A percentile compares a stretch with the other conserved stretches of the same genome.
phyloP scores from a whole-genome alignment of 2,329 filamentous ascomycete species.

The Ustilaginoidea virens region DNA sequence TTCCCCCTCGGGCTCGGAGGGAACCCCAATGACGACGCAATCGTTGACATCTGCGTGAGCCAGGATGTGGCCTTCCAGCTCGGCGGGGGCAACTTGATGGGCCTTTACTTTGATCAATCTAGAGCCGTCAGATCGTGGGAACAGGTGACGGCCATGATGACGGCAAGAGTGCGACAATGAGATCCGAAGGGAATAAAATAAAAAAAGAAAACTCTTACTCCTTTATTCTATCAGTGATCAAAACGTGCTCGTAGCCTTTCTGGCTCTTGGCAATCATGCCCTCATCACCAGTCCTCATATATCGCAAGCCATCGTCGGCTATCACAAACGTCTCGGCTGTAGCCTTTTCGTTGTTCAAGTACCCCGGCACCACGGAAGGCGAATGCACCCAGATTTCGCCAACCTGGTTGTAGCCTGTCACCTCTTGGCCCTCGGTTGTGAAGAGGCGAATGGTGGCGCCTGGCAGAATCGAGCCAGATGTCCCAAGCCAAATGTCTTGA shows the following conservation, averaged over 20 bases:
- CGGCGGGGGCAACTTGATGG: slow-evolving; percentile 42
- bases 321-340: slow-evolving; percentile 57
- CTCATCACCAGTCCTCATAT: slow-evolving; percentile 72
- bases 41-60: slow-evolving; percentile 35
- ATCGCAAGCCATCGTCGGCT: slow-evolving; percentile 43
- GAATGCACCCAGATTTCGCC: slow-evolving; percentile 68
- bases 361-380: slow-evolving; percentile 61
- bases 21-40: slow-evolving; percentile 49
- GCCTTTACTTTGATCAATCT: slow-evolving; percentile 44
- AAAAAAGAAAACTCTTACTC: slow-evolving; percentile 15
- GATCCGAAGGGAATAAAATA: background rate
- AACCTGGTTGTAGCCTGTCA: slow-evolving; percentile 49
- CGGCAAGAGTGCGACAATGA: no score
- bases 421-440: slow-evolving; percentile 25
- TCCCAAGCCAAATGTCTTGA: slow-evolving; percentile 54
- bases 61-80: slow-evolving; percentile 23
- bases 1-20: slow-evolving; percentile 33
- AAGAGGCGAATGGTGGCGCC: slow-evolving; percentile 51
- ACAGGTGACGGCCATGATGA: background rate
- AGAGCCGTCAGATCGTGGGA: background rate
- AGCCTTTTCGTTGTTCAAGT: slow-evolving; percentile 68
- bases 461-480: slow-evolving; percentile 55
- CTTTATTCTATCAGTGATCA: slow-evolving; percentile 64
- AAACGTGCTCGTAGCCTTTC: slow-evolving; percentile 58
- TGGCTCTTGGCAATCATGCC: slow-evolving; percentile 35